Percentiles rank a stretch among this genome's conserved stretches.
phyloP scores from a whole-genome alignment of 2,329 filamentous ascomycete genomes.

The Clonostachys chloroleuca region DNA sequence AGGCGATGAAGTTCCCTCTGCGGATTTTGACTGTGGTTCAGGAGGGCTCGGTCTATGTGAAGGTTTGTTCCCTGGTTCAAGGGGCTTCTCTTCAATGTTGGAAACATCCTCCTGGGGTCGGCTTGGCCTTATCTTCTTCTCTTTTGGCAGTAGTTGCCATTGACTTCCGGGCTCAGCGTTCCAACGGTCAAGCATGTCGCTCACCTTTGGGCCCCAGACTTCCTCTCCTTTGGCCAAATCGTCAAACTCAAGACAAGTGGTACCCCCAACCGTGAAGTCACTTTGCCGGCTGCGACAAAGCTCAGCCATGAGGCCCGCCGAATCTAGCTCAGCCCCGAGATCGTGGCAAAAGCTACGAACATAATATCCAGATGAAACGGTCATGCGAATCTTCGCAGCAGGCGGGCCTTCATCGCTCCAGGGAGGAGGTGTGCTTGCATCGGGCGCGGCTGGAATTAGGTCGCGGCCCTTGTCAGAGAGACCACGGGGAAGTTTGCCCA shows the following conservation, averaged over 20 bases:
- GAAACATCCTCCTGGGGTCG: conserved; percentile 4
- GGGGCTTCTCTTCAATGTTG: background rate
- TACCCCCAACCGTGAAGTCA: conserved; percentile 66
- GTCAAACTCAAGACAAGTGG: conserved; percentile 73
- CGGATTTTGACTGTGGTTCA: no score
- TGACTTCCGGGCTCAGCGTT: conserved; percentile 16
- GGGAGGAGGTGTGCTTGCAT: conserved; percentile 39
- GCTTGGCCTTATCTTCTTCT: conserved; percentile 7
- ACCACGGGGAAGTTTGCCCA: conserved; percentile 42
- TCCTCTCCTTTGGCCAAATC: conserved; percentile 74
- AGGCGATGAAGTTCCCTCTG: no score
- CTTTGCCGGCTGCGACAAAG: conserved; percentile 78
- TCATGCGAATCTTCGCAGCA: conserved; percentile 81
- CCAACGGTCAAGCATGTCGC: conserved; percentile 39
- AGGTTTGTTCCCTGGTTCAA: no score
- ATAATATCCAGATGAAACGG: conserved; percentile 94
- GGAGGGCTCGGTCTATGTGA: no score
- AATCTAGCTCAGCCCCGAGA: conserved; percentile 75
- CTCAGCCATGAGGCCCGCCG: conserved; percentile 80
- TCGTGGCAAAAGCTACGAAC: conserved; percentile 93
- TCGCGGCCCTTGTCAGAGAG: background rate
- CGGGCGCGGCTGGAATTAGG: background rate
- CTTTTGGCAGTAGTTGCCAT: background rate
- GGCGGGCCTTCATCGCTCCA: conserved; percentile 63
- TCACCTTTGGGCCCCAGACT: conserved; percentile 76